A percentile compares a stretch with the other conserved stretches of the same genome.
phyloP scores from a whole-genome alignment of 352 stramenopile species.

The Salisapilia sapeloensis region DNA sequence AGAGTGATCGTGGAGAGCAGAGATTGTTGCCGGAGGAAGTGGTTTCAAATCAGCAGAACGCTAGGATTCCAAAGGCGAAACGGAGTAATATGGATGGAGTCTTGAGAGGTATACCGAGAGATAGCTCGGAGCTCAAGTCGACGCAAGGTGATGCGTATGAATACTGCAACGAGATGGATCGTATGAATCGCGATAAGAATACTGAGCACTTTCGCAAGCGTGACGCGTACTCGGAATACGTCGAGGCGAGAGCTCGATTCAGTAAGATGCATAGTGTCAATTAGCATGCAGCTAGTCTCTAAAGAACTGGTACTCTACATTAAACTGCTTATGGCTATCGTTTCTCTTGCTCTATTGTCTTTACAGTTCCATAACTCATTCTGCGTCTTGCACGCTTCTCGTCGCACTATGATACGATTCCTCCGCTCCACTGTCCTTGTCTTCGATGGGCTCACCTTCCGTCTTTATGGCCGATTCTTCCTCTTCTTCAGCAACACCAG shows the following conservation, averaged over 20 bases:
- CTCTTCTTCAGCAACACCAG: no score
- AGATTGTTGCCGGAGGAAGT: constrained; percentile 1
- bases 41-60: constrained; percentile 3
- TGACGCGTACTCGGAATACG: constrained; percentile 76
- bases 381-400: no score
- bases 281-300: constrained; percentile 14
- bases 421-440: no score
- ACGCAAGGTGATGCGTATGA: constrained; percentile 34
- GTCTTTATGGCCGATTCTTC: no score
- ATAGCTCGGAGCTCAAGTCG: constrained; percentile 9
- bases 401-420: no score
- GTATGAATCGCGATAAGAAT: constrained; percentile 62
- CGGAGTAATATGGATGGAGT: constrained; percentile 67
- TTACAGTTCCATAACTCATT: no score
- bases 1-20: constrained; percentile 19
- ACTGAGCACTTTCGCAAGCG: constrained; percentile 61
- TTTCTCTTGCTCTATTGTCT: no score
- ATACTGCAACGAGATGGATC: constrained; percentile 59
- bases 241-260: constrained; percentile 73
- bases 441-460: no score
- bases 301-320: no score
- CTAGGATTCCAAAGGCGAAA: constrained; percentile 43
- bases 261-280: constrained; percentile 83
- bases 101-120: constrained; percentile 31
- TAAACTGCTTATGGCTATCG: no score